These are phyloP conservation scores for Thelonectria rubi DNA, from an alignment of 2,329 filamentous ascomycete genomes.

Conservation along the genomic window DNA sequence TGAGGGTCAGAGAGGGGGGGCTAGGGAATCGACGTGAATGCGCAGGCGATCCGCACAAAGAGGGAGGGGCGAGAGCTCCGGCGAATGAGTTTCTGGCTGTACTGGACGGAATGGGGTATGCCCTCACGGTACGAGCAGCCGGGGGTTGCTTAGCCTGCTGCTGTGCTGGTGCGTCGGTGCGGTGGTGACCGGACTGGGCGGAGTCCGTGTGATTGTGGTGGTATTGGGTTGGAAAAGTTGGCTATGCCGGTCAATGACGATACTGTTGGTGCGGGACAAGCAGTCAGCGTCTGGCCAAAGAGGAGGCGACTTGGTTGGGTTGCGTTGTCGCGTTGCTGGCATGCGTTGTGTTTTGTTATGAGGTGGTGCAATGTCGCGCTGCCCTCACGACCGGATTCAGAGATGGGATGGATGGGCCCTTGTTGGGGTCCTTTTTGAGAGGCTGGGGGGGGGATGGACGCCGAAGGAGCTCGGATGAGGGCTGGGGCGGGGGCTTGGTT, in stretches of 20 bases:
- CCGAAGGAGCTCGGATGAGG: constrained; percentile 12
- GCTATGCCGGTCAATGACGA: constrained; percentile 21
- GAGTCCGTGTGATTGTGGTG: constrained; percentile 19
- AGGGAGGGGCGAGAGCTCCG: constrained; percentile 27
- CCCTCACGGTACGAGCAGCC: constrained; percentile 18
- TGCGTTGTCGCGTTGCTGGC: constrained; percentile 21
- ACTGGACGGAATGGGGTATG: constrained; percentile 20
- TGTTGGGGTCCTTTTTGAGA: constrained; percentile 10
- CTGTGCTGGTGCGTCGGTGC: constrained; percentile 19
- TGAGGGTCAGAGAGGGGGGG: constrained; percentile 32
- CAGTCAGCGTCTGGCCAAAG: constrained; percentile 24
- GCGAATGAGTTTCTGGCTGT: constrained; percentile 23
- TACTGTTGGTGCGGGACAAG: constrained; percentile 20
- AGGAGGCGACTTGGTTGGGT: constrained; percentile 22
- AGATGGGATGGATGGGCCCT: constrained; percentile 17
- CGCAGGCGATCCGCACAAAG: constrained; percentile 17
- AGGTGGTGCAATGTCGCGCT: constrained; percentile 27
- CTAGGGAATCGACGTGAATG: constrained; percentile 29
- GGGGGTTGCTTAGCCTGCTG: constrained; percentile 21
- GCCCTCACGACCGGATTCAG: constrained; percentile 16
- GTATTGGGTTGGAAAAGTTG: constrained; percentile 13
- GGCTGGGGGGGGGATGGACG: constrained; percentile 14
- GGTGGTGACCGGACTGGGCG: constrained; percentile 20
- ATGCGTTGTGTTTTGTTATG: constrained; percentile 24
- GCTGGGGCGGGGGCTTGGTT: constrained; percentile 10